These are phyloP conservation scores for Puccinia hordei DNA, from an alignment of 1,284 basidiomycete genomes.

Conservation along the genomic window DNA sequence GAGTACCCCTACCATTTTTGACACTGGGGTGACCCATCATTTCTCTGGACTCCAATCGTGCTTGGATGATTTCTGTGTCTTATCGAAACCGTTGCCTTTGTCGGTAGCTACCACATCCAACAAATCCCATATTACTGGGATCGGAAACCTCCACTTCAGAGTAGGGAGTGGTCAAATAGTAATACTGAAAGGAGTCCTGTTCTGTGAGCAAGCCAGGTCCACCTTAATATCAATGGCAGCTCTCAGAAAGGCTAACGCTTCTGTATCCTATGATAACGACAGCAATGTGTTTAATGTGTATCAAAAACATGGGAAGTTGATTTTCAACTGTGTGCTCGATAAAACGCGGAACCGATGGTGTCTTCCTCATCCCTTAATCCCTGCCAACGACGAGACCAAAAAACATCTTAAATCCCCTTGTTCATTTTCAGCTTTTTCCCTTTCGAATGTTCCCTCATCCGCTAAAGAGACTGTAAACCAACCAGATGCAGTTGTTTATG, in stretches of 20 bases:
- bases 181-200: neutral
- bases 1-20: neutral
- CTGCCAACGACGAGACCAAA: too few relatives aligned
- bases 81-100: neutral
- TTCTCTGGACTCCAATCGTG: neutral
- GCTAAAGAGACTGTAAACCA: neutral
- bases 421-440: neutral
- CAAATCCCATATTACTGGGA: neutral
- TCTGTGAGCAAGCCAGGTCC: neutral
- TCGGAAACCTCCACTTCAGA: neutral
- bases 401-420: neutral
- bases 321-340: neutral
- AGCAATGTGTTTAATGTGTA: neutral
- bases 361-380: too few relatives aligned
- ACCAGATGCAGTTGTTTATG: too few relatives aligned
- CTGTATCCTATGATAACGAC: neutral
- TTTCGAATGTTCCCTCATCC: too few relatives aligned
- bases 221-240: constrained; percentile 11
- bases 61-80: neutral
- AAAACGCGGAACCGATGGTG: neutral
- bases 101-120: neutral
- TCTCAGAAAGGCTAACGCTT: neutral
- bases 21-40: neutral
- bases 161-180: neutral
- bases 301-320: neutral